Conservation (phyloP, 345 rosid species). For the Linum lewisii region DNA sequence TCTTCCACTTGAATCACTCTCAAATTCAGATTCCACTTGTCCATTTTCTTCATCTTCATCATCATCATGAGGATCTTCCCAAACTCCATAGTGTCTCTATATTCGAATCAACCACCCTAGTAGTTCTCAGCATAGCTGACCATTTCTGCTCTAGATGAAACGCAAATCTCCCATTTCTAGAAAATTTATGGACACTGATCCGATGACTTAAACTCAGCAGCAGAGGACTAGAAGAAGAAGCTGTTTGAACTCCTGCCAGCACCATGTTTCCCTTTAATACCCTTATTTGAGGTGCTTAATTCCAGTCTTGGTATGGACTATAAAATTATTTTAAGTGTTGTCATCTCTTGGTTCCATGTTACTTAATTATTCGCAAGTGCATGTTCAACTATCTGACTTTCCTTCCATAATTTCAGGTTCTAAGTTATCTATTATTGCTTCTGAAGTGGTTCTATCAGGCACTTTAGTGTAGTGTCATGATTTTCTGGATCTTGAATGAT, state of each 20-base stretch:
- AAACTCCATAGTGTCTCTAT: slow-evolving; percentile 29
- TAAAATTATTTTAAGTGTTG: too few species aligned
- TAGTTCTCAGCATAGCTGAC: slow-evolving; percentile 2
- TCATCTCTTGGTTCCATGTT: too few species aligned
- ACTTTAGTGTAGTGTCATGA: too few species aligned
- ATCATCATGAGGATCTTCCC: slow-evolving; percentile 57
- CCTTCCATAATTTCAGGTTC: too few species aligned
- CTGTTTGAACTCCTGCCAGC: background rate
- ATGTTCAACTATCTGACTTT: too few species aligned
- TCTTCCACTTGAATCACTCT: slow-evolving; percentile 30
- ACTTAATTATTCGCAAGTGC: too few species aligned
- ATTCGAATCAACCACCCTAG: slow-evolving; percentile 25
- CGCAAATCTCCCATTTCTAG: slow-evolving; percentile 4
- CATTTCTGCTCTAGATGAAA: slow-evolving; percentile 6
- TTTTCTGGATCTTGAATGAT: too few species aligned
- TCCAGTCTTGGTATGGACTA: too few species aligned
- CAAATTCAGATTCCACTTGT: slow-evolving; percentile 33
- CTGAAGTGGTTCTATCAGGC: too few species aligned
- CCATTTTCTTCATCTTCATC: slow-evolving; percentile 17
- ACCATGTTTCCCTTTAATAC: background rate
- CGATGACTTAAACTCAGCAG: background rate
- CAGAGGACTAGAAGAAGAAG: background rate
- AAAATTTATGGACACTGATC: background rate
- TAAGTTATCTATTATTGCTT: too few species aligned
- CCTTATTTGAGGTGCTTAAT: too few species aligned